These are phyloP conservation scores for Cystobasidium onofrii DNA, from an alignment of 768 basidiomycete genomes.

Conservation along the genomic window DNA sequence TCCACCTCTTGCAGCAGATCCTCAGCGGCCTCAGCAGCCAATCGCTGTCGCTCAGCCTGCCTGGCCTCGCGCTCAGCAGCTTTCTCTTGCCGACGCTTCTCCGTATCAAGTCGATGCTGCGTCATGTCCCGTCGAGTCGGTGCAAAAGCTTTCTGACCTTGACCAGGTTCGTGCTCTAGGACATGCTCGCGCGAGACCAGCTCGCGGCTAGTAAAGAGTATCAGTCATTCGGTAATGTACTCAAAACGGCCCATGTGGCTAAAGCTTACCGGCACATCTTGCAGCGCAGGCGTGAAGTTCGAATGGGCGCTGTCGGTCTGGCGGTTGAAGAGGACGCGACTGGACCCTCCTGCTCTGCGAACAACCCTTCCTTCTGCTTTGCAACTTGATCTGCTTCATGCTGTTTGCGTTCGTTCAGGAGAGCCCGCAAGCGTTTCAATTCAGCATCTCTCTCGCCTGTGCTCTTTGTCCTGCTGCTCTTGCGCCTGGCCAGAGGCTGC, in stretches of 20 bases:
- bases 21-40: constrained; percentile 30
- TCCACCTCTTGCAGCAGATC: constrained; percentile 27
- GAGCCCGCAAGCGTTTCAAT: constrained; percentile 15
- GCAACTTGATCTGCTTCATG: constrained; percentile 36
- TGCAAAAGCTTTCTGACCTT: constrained; percentile 42
- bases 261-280: constrained; percentile 36
- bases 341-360: constrained; percentile 1
- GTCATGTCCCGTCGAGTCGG: constrained; percentile 41
- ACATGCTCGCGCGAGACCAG: constrained; percentile 43
- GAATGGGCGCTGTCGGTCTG: neutral
- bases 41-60: constrained; percentile 11
- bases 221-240: neutral
- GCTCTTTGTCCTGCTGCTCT: constrained; percentile 21
- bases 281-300: constrained; percentile 34
- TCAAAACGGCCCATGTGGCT: neutral
- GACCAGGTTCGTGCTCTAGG: constrained; percentile 41
- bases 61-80: constrained; percentile 9
- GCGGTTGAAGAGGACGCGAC: neutral
- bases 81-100: constrained; percentile 22
- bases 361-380: constrained; percentile 33
- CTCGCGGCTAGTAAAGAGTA: constrained; percentile 36
- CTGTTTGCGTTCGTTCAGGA: constrained; percentile 12
- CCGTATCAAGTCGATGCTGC: constrained; percentile 34
- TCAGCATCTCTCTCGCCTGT: constrained; percentile 17
- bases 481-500: neutral